Percentiles rank a stretch among this genome's conserved stretches.
phyloP scores from a whole-genome alignment of 108 stramenopile genomes.

The Mayamaea pseudoterrestris region DNA sequence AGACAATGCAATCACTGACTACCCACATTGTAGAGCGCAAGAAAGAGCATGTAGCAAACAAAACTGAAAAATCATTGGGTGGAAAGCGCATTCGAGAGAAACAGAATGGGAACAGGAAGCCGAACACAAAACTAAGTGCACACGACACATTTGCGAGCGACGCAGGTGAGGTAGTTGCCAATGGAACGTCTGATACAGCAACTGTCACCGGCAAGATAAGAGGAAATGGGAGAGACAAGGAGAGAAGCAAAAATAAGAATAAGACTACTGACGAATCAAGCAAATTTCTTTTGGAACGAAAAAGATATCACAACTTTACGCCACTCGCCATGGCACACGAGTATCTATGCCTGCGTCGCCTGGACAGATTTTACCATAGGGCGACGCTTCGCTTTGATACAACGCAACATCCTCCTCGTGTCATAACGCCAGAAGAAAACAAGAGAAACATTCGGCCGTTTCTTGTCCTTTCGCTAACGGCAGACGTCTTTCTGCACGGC shows the following conservation, averaged over 20 bases:
- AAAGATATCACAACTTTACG: constrained; percentile 70
- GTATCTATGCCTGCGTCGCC: constrained; percentile 43
- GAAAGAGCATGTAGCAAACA: constrained; percentile 14
- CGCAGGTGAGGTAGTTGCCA: too few relatives aligned
- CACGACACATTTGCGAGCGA: too few relatives aligned
- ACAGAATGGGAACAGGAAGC: too few relatives aligned
- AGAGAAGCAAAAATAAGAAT: constrained; percentile 7
- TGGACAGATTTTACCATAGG: constrained; percentile 68
- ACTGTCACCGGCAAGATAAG: constrained; percentile 19
- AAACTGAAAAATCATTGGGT: not conserved
- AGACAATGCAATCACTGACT: constrained; percentile 46
- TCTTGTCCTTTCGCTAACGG: constrained; percentile 52
- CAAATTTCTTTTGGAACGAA: constrained; percentile 25
- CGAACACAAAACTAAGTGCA: too few relatives aligned
- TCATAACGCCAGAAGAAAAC: not conserved
- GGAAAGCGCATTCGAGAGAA: too few relatives aligned
- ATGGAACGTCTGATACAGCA: too few relatives aligned
- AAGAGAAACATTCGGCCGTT: constrained; percentile 25
- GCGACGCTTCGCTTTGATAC: constrained; percentile 34
- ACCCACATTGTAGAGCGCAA: constrained; percentile 43
- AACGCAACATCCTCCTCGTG: not conserved
- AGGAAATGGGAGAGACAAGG: constrained; percentile 1
- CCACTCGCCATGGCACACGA: constrained; percentile 47
- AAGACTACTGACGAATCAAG: not conserved
- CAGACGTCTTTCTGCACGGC: constrained; percentile 56